Evolutionary conservation across 768 basidiomycete genomes (phyloP), one percentile per base, ranked within the genome.

Genomic region (Tylopilus subfusipes): DNA sequence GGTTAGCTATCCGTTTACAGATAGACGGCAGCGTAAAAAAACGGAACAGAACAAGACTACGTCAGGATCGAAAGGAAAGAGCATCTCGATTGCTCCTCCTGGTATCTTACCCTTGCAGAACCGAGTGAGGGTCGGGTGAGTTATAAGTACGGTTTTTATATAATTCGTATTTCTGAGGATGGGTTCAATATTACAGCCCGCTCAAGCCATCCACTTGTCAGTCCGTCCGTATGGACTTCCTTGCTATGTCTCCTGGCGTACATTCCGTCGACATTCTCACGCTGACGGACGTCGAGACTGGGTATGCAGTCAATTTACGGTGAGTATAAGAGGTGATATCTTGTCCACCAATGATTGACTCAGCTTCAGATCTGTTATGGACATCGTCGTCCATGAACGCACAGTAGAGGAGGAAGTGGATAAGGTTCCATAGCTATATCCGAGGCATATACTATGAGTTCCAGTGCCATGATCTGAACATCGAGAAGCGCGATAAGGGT

Each of bases 211-310:
- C 83, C 12, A 85, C 89, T 1, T 91, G 90, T 65, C 91, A 93
- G 67, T 90, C 88, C 19, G 88, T 93, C 24, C 76, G 89, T 38
- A 91, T 94, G 86, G 81, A 86, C 55, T 93, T 93, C 62, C 71
- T 94, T 43, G 90, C 92, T 3, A 73, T 94, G 45, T 78, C 81
- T 9, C 85, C 90, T 19, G 92, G 92, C 4, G 83, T 93, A 2
- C 90, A 93, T 63, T 76, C 84, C 3, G 79, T 94, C 48, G 84
- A 88, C 56, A 77, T 80, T 6, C 71, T 93, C 48, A 84, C 83
- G 1, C 72, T 94, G 48, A 86, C 84, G 1, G 92, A 93, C 59
- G 72, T 88, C 5, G 89, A 89, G 62, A 82, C 84, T 7, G 85
- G 84, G 1, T 84, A 81, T 65, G 76, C 83, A 0, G 82, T 88